These are phyloP conservation scores for Solanum hybrid DNA, from an alignment of 305 asterid genomes.

Conservation along the genomic window DNA sequence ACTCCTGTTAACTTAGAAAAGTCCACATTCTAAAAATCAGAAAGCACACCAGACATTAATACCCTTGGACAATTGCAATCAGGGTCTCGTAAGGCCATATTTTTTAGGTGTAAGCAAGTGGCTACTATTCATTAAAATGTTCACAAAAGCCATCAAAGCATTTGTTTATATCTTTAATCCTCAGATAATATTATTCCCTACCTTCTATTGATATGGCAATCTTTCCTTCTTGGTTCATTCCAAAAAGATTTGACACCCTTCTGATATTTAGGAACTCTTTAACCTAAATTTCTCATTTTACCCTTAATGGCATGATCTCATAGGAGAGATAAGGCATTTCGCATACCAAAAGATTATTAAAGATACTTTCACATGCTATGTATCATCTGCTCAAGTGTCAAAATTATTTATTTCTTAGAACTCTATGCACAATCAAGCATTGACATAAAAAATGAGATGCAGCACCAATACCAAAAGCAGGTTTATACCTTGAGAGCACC, in stretches of 20 bases:
- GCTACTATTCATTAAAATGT: background rate
- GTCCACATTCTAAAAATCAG: background rate
- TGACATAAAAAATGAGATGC: background rate
- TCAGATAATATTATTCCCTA: background rate
- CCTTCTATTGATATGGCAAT: background rate
- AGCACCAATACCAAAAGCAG: background rate
- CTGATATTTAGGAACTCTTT: background rate
- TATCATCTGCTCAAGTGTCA: background rate
- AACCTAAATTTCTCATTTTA: background rate
- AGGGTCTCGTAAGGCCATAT: background rate
- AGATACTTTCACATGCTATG: background rate
- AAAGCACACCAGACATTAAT: background rate
- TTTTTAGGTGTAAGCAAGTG: background rate
- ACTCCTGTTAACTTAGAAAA: background rate
- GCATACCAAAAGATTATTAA: background rate
- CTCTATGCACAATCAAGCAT: background rate
- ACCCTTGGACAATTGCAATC: background rate
- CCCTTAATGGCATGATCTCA: background rate
- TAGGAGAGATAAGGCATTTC: background rate
- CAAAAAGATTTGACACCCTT: background rate
- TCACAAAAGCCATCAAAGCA: background rate
- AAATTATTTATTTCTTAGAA: background rate
- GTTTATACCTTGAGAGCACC: slow-evolving; percentile 45
- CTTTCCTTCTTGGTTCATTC: background rate
- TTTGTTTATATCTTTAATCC: background rate